Evolutionary conservation across 306 rosid genomes (phyloP), one percentile per base, ranked within the genome.

Genomic region (Cucurbita moschata): DNA sequence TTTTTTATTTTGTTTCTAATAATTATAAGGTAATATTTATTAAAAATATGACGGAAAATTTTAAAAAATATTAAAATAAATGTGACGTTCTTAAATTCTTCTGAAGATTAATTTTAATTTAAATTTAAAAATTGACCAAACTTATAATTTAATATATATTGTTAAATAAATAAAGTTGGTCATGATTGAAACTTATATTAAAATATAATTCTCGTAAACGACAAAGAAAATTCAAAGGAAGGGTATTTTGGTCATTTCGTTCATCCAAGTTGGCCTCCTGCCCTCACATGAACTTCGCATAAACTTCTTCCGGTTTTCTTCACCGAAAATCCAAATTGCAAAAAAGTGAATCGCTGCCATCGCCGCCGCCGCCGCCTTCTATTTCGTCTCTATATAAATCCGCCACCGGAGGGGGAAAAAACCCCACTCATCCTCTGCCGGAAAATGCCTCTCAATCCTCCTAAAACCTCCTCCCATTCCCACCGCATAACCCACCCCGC

Each of bases 401-500:
- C 18, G 49, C n/a, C 35, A 51, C 50, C 63, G 26, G 15, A 12
- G 18, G 18, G 1, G 54, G 6, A 63, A 63, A 63, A 7, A 7
- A 15, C 4, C 15, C 70, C 50, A 39, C 23, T 63, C 1, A 4
- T 4, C 1, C 13, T 63, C 1, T 0, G 4, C 1, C 37, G 51
- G 58, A 75, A 62, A 75, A 75, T 75, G 78, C 78, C 72, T 75
- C 56, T 49, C 16, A 75, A 75, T 75, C 77, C 77, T 11, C 77
- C 78, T 10, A 75, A 75, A 18, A 37, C 78, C 14, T 60, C 77
- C 16, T 23, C 43, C 15, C 13, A 54, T 5, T 26, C 61, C 5
- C 72, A 62, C 44, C 70, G 77, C 4, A 10, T 61, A 35, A 75
- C 30, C 50, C 51, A 39, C 47, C 9, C 77, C 14, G 7, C 49